phyloP scores from a whole-genome alignment of 148 eudicot genomes.

The Gaultheria prostrata region DNA sequence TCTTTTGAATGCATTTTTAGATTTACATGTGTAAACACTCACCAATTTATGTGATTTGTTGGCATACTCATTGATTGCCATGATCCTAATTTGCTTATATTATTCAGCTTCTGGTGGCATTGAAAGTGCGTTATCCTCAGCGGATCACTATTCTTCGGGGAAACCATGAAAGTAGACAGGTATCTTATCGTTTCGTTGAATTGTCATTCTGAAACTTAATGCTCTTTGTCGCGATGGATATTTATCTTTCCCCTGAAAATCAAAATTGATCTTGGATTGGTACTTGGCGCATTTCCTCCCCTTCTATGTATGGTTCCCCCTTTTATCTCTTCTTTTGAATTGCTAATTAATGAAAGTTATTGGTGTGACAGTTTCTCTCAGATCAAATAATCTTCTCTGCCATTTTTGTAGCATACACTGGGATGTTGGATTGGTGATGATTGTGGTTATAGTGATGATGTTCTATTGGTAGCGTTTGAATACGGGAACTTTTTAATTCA shows the following conservation, averaged over 20 bases:
- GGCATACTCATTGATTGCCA: not conserved
- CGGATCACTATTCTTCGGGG: constrained; percentile 95
- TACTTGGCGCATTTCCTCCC: not conserved
- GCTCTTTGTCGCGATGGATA: not conserved
- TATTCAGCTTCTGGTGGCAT: constrained; percentile 88
- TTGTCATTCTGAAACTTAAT: not conserved
- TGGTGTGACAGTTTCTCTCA: not conserved
- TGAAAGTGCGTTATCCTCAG: constrained; percentile 91
- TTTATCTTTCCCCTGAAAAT: not conserved
- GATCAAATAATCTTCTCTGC: not conserved
- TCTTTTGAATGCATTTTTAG: not conserved
- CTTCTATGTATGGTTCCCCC: constrained; percentile 8
- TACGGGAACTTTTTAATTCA: not conserved
- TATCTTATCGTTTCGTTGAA: constrained; percentile 22
- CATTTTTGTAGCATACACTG: not conserved
- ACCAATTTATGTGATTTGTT: not conserved
- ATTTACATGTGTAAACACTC: not conserved
- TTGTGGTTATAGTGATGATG: not conserved
- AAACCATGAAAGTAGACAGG: constrained; percentile 99
- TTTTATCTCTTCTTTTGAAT: not conserved
- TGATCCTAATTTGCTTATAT: constrained; percentile 10
- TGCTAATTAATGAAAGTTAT: not conserved
- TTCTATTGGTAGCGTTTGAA: not conserved
- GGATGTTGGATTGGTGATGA: constrained; percentile 4
- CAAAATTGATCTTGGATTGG: not conserved